Conservation (phyloP, 345 rosid species). For the Rhizophora apiculata region DNA sequence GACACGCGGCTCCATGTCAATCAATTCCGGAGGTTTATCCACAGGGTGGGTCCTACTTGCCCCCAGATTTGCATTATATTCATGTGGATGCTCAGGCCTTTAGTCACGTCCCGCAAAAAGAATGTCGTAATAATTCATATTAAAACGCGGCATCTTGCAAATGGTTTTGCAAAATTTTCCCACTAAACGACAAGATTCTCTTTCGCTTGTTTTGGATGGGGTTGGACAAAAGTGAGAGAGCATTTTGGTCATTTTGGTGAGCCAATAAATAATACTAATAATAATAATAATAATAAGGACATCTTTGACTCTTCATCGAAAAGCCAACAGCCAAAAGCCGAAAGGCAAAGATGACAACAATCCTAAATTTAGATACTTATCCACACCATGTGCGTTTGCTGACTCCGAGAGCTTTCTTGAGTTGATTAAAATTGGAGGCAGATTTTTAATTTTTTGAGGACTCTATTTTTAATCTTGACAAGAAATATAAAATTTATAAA, state of each 20-base stretch:
- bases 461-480: too few species aligned
- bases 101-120: neutral
- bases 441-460: too few species aligned
- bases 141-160: conserved; percentile 47
- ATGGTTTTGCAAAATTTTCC: conserved; percentile 17
- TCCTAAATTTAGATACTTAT: too few species aligned
- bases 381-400: too few species aligned
- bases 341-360: too few species aligned
- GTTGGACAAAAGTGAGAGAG: neutral
- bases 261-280: conserved; percentile 8
- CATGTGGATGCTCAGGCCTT: neutral
- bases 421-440: too few species aligned
- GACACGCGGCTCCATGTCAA: conserved; percentile 15
- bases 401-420: too few species aligned
- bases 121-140: neutral
- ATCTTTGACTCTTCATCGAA: too few species aligned
- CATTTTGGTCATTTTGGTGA: neutral
- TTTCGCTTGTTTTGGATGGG: neutral
- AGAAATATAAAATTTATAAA: too few species aligned
- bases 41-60: conserved; percentile 23
- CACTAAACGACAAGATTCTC: neutral
- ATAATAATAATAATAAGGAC: too few species aligned
- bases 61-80: neutral
- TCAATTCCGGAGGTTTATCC: conserved; percentile 20
- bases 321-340: too few species aligned